Conservation (phyloP, 2,329 filamentous ascomycete species). For the Cladosporium sp. region DNA sequence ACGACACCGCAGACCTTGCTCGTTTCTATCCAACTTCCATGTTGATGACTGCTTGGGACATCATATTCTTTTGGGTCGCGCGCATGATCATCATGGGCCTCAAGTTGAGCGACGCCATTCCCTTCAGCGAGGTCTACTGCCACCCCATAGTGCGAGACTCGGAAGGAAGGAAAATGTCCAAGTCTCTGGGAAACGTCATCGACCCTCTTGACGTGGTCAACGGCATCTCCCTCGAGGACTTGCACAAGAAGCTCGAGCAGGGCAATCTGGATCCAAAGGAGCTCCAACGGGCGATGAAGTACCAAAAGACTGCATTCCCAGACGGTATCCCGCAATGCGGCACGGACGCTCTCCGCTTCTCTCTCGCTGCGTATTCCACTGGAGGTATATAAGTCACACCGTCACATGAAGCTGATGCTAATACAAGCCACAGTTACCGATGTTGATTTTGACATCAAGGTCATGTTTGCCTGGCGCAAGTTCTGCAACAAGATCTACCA, state of each 20-base stretch:
- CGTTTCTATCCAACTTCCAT: constrained; percentile 84
- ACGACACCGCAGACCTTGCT: constrained; percentile 74
- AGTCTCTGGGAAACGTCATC: constrained; percentile 92
- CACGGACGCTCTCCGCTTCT: constrained; percentile 87
- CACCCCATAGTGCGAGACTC: constrained; percentile 90
- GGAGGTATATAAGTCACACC: constrained; percentile 69
- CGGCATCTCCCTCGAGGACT: constrained; percentile 73
- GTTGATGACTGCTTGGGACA: constrained; percentile 95
- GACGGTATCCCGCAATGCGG: constrained; percentile 95
- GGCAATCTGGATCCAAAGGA: constrained; percentile 87
- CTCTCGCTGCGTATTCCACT: constrained; percentile 82
- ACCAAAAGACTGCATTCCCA: constrained; percentile 91
- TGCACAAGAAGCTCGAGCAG: constrained; percentile 76
- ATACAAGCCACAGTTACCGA: constrained; percentile 61
- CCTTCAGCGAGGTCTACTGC: constrained; percentile 94
- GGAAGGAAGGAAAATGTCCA: constrained; percentile 95
- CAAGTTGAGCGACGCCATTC: constrained; percentile 79
- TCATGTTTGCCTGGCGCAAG: constrained; percentile 87
- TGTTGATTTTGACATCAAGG: constrained; percentile 85
- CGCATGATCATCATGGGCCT: constrained; percentile 75
- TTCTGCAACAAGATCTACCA: constrained; percentile 99
- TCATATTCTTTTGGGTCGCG: constrained; percentile 86
- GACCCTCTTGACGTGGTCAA: constrained; percentile 91
- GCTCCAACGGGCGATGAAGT: constrained; percentile 82
- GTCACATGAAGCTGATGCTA: constrained; percentile 86